These are phyloP conservation scores for Hippophae tibetana DNA, from an alignment of 306 rosid species.

Conservation along the genomic window DNA sequence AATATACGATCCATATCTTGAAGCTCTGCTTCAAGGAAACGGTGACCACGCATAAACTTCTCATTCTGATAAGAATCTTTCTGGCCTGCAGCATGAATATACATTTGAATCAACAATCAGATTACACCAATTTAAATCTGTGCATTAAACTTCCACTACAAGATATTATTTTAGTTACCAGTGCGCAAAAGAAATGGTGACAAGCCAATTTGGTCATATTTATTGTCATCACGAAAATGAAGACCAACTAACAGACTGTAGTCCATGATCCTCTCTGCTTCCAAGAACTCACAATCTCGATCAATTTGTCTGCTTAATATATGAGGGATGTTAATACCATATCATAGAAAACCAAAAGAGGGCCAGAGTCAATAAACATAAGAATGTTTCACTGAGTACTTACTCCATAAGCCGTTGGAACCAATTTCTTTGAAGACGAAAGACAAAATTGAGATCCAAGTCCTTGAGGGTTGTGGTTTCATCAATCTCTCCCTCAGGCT, in stretches of 20 bases:
- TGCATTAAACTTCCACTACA: too few species aligned
- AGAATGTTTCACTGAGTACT: conserved; percentile 11
- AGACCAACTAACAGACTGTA: conserved; percentile 92
- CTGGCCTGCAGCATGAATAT: conserved; percentile 40
- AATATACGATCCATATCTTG: conserved; percentile 84
- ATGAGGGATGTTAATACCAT: conserved; percentile 19
- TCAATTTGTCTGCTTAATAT: conserved; percentile 64
- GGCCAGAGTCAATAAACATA: too few species aligned
- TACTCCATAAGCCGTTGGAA: conserved; percentile 67
- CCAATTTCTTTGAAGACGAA: conserved; percentile 58
- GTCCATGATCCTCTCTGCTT: conserved; percentile 92
- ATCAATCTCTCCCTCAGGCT: conserved; percentile 74
- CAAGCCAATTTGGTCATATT: conserved; percentile 67
- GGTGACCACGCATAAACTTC: conserved; percentile 86
- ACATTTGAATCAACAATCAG: conserved; percentile 13
- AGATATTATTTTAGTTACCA: conserved; percentile 33
- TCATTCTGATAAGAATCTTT: conserved; percentile 80
- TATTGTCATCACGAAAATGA: conserved; percentile 76
- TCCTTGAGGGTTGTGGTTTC: conserved; percentile 97
- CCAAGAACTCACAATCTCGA: conserved; percentile 84
- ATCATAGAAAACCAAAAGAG: not conserved
- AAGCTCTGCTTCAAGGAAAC: conserved; percentile 89
- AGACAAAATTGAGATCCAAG: conserved; percentile 86
- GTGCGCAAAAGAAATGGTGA: conserved; percentile 79
- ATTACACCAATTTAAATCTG: not conserved